Conservation (phyloP, 1,284 basidiomycete species). For the Heliocybe sulcata region DNA sequence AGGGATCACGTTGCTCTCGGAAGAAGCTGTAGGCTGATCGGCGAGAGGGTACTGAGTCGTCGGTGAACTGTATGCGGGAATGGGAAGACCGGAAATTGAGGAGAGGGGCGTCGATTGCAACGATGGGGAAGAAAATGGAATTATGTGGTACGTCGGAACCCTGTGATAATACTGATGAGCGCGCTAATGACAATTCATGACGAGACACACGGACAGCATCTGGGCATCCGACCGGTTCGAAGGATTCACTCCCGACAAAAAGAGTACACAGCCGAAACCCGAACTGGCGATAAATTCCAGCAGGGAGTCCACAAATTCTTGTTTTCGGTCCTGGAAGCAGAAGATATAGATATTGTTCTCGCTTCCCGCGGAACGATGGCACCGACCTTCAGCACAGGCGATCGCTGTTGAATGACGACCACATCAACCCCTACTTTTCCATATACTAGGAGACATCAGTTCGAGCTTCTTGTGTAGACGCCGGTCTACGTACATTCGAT, state of each 20-base stretch:
- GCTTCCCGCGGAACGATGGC: not conserved
- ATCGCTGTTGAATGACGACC: conserved; percentile 65
- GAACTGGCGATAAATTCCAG: conserved; percentile 45
- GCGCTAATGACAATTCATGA: not conserved
- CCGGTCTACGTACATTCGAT: conserved; percentile 46
- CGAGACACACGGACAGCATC: conserved; percentile 49
- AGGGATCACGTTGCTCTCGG: conserved; percentile 21
- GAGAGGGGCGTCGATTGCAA: conserved; percentile 31
- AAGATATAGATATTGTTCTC: conserved; percentile 4
- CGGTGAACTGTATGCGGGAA: conserved; percentile 44
- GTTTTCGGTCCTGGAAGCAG: conserved; percentile 49
- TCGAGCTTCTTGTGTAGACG: not conserved
- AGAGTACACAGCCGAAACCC: conserved; percentile 42
- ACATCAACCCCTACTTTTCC: conserved; percentile 41
- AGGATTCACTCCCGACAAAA: conserved; percentile 70
- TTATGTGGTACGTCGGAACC: conserved; percentile 52
- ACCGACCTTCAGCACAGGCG: conserved; percentile 64
- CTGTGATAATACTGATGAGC: conserved; percentile 24
- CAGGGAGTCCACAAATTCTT: conserved; percentile 48
- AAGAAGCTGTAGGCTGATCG: not conserved
- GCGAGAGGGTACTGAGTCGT: conserved; percentile 2
- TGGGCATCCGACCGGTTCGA: conserved; percentile 69
- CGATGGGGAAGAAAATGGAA: conserved; percentile 29
- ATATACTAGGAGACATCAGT: conserved; percentile 41
- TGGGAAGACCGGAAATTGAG: conserved; percentile 31